These are phyloP conservation scores for Fusarium sp. DNA, from an alignment of 2,329 filamentous ascomycete genomes.

Conservation along the genomic window DNA sequence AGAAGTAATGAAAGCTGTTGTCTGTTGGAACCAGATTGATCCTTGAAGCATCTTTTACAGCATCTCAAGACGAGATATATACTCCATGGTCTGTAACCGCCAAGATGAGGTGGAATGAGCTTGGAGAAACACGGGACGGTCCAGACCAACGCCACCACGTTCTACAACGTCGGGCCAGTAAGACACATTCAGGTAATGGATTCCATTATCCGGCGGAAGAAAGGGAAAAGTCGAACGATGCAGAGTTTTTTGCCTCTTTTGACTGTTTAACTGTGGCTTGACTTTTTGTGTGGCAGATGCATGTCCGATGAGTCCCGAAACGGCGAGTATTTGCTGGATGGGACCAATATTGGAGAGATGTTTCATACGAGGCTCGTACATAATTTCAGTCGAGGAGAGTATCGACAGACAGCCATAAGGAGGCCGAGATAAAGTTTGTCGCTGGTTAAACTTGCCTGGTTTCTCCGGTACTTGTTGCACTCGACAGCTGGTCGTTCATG, in stretches of 20 bases:
- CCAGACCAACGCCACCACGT: constrained; percentile 23
- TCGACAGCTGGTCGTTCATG: background rate
- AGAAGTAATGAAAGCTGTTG: constrained; percentile 1
- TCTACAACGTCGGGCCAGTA: background rate
- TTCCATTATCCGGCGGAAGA: constrained; percentile 4
- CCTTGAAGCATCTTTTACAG: background rate
- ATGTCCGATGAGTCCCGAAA: background rate
- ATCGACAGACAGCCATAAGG: background rate
- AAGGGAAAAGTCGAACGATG: background rate
- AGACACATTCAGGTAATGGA: background rate
- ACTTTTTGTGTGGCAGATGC: background rate
- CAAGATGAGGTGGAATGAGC: constrained; percentile 19
- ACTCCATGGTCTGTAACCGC: background rate
- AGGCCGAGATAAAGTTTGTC: background rate
- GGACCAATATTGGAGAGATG: background rate
- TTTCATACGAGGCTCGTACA: background rate
- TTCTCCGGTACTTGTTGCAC: background rate
- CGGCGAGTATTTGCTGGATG: background rate
- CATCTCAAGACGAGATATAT: background rate
- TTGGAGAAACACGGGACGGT: constrained; percentile 3
- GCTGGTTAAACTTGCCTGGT: background rate
- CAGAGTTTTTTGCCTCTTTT: background rate
- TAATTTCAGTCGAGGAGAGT: background rate
- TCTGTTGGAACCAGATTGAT: background rate
- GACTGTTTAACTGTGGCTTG: constrained; percentile 4